A percentile compares a stretch with the other conserved stretches of the same genome.
These are phyloP conservation scores for Blepharisma japonicum DNA, from an alignment of 73 alveolate species.

Conservation along the genomic window DNA sequence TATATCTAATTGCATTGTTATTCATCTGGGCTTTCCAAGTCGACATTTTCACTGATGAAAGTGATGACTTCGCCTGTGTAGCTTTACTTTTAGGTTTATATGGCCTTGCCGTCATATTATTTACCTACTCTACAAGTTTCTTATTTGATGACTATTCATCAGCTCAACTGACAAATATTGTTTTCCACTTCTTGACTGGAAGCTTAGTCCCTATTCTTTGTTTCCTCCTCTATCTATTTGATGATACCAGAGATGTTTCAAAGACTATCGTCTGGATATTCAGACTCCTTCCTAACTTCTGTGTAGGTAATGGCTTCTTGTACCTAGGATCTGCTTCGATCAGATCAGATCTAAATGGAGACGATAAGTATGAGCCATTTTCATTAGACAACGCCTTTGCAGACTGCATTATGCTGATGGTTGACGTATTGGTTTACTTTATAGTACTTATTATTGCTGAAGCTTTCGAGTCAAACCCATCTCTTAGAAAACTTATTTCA, in stretches of 20 bases:
- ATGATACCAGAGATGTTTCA: neutral
- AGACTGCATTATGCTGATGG: too few relatives aligned
- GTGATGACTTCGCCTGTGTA: slow-evolving; percentile 51
- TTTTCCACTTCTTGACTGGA: slow-evolving; percentile 71
- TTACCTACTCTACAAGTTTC: slow-evolving; percentile 76
- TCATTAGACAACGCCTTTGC: too few relatives aligned
- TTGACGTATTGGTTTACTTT: slow-evolving; percentile 29
- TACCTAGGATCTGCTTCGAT: slow-evolving; percentile 39
- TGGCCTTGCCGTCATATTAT: slow-evolving; percentile 87
- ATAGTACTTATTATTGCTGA: slow-evolving; percentile 39
- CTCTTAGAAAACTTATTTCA: slow-evolving; percentile 33
- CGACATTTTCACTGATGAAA: slow-evolving; percentile 44
- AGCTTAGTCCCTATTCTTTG: slow-evolving; percentile 30
- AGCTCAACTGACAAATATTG: slow-evolving; percentile 60
- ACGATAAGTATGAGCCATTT: too few relatives aligned
- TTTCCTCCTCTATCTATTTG: neutral
- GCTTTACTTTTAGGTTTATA: slow-evolving; percentile 61
- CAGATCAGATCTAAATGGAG: too few relatives aligned
- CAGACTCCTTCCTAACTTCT: slow-evolving; percentile 84
- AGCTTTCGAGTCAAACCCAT: slow-evolving; percentile 34
- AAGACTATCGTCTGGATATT: slow-evolving; percentile 61
- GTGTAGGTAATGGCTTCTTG: slow-evolving; percentile 79
- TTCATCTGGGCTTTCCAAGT: slow-evolving; percentile 33
- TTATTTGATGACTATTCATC: slow-evolving; percentile 55
- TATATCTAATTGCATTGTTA: slow-evolving; percentile 41